Evolutionary conservation across 1,284 basidiomycete species (phyloP).

Genomic region (Rhodotorula sp.): DNA sequence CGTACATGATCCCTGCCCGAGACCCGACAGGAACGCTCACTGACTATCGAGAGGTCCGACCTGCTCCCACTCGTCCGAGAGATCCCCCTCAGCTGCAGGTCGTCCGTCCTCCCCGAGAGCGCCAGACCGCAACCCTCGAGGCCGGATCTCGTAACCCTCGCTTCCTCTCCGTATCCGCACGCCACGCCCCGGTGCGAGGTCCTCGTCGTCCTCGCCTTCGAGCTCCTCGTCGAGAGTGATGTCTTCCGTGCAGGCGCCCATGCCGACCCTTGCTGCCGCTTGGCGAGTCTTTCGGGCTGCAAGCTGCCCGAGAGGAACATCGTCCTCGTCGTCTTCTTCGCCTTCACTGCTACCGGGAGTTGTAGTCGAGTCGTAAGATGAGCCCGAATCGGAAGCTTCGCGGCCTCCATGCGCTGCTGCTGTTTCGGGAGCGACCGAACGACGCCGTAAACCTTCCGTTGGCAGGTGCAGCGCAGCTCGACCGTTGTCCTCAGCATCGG

Average conservation of each 20-base stretch:
- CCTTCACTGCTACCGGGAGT: background rate
- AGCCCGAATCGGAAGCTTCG: background rate
- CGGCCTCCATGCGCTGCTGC: too few relatives aligned
- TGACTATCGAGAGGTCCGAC: background rate
- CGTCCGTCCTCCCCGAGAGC: background rate
- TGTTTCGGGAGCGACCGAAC: too few relatives aligned
- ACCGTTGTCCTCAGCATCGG: background rate
- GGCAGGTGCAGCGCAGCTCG: background rate
- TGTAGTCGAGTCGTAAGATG: slow-evolving; percentile 2
- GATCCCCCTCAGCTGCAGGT: background rate
- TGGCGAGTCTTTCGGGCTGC: background rate
- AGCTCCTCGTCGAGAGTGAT: background rate
- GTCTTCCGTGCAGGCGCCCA: background rate
- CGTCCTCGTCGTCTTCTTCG: slow-evolving; percentile 17
- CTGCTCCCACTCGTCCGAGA: background rate
- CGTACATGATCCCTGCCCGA: background rate
- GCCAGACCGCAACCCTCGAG: background rate
- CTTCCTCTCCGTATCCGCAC: slow-evolving; percentile 36
- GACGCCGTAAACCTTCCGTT: too few relatives aligned
- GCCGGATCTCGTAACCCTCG: slow-evolving; percentile 38
- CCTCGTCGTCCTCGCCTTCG: slow-evolving; percentile 28
- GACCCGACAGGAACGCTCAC: background rate
- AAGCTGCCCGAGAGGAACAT: slow-evolving; percentile 22
- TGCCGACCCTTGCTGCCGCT: background rate
- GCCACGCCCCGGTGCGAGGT: slow-evolving; percentile 17